These are phyloP conservation scores for Lachancea mirantina DNA, from an alignment of 805 yeast genomes.

Conservation along the genomic window DNA sequence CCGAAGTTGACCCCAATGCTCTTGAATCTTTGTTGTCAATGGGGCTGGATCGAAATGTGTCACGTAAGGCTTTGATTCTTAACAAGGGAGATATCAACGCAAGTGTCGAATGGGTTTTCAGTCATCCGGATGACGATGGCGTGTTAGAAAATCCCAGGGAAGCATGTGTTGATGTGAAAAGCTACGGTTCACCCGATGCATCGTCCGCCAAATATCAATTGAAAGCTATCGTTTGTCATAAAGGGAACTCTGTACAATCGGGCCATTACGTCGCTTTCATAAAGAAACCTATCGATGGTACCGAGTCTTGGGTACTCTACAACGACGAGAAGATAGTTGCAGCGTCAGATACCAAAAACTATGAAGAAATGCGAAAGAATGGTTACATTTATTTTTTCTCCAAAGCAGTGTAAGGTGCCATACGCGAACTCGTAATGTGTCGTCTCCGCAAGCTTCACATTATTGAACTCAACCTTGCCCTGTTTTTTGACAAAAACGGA, in stretches of 20 bases:
- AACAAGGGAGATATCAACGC: conserved; percentile 57
- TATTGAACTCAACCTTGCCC: too few relatives aligned
- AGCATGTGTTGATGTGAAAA: conserved; percentile 6
- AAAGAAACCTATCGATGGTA: conserved; percentile 35
- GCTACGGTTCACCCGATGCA: conserved; percentile 14
- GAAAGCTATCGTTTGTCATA: conserved; percentile 73
- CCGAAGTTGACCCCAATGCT: conserved; percentile 21
- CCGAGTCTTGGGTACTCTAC: conserved; percentile 61
- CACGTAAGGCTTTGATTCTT: conserved; percentile 63
- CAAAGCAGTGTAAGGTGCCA: conserved; percentile 7
- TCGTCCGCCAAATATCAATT: conserved; percentile 30
- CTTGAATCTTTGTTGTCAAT: conserved; percentile 37
- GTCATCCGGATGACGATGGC: conserved; percentile 70
- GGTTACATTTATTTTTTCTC: conserved; percentile 39
- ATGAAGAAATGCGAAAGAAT: conserved; percentile 40
- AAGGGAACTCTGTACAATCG: conserved; percentile 82
- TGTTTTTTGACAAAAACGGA: too few relatives aligned
- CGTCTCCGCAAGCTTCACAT: too few relatives aligned
- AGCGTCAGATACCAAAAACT: conserved; percentile 37
- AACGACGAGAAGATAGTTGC: conserved; percentile 84
- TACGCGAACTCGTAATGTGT: not conserved
- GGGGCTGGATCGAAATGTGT: conserved; percentile 68
- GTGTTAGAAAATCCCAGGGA: conserved; percentile 29
- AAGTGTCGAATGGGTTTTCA: conserved; percentile 89
- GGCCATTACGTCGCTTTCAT: conserved; percentile 87